These are phyloP conservation scores for Posidonia oceanica DNA, from an alignment of 116 monocot species.

Conservation along the genomic window DNA sequence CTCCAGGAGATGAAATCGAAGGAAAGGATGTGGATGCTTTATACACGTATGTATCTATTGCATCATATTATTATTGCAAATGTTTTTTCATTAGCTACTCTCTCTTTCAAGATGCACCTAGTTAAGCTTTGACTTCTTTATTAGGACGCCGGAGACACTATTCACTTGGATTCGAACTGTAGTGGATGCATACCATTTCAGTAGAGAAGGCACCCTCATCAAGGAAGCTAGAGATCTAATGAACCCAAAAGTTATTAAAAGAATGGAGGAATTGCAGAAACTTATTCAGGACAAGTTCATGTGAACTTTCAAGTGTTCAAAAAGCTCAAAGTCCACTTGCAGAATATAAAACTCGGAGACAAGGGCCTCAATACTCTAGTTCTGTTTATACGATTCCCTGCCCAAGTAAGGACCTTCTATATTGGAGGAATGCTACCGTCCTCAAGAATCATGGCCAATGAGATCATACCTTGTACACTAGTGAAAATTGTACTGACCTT, in stretches of 20 bases:
- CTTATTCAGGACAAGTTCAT: slow-evolving; percentile 65
- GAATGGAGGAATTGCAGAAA: slow-evolving; percentile 62
- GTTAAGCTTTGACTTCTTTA: background rate
- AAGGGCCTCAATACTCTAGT: too few relatives aligned
- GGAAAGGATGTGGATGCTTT: slow-evolving; percentile 71
- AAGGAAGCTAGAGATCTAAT: slow-evolving; percentile 86
- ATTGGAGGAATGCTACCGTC: too few relatives aligned
- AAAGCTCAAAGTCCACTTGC: too few relatives aligned
- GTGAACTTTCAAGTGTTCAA: slow-evolving; percentile 8
- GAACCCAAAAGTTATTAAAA: slow-evolving; percentile 67
- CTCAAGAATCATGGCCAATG: too few relatives aligned
- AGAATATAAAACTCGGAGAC: background rate
- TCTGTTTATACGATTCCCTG: too few relatives aligned
- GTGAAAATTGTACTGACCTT: too few relatives aligned
- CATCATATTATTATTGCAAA: background rate
- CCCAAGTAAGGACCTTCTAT: too few relatives aligned
- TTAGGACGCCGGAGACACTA: slow-evolving; percentile 69
- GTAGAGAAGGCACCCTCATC: slow-evolving; percentile 69
- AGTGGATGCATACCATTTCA: slow-evolving; percentile 77
- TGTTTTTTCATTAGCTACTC: background rate
- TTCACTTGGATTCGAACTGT: slow-evolving; percentile 67
- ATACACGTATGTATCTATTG: slow-evolving; percentile 51
- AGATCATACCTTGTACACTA: too few relatives aligned
- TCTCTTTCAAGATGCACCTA: background rate
- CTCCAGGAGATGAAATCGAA: slow-evolving; percentile 70